Evolutionary conservation across 2,329 filamentous ascomycete species (phyloP).

Genomic region (Fonsecaea monophora): DNA sequence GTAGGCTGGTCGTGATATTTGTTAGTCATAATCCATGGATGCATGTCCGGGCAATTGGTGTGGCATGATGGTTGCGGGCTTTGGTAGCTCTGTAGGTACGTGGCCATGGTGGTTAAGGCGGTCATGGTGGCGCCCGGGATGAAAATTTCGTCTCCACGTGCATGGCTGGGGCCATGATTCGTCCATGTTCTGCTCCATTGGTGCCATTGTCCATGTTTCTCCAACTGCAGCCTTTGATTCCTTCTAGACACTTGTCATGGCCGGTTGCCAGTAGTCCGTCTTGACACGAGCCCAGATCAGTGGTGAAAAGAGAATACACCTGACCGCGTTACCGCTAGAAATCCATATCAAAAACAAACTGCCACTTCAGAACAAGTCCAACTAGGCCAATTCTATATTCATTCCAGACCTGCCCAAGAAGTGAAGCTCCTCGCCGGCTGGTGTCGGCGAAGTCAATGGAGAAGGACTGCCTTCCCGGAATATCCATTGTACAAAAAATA

Average conservation of each 20-base stretch:
- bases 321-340: not conserved
- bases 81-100: not conserved
- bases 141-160: slow-evolving; percentile 29
- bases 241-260: slow-evolving; percentile 1
- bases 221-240: not conserved
- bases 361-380: slow-evolving; percentile 1
- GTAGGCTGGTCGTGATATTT: slow-evolving; percentile 18
- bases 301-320: slow-evolving; percentile 1
- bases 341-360: not conserved
- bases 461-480: slow-evolving; percentile 21
- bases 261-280: not conserved
- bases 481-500: slow-evolving; percentile 13
- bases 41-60: slow-evolving; percentile 10
- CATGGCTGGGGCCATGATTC: slow-evolving; percentile 1
- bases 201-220: not conserved
- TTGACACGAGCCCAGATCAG: not conserved
- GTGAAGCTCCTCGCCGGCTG: not conserved
- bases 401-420: slow-evolving; percentile 9
- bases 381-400: slow-evolving; percentile 6
- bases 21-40: slow-evolving; percentile 27
- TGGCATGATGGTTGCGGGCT: slow-evolving; percentile 16
- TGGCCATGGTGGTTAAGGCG: too few relatives aligned
- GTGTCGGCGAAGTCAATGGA: not conserved
- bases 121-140: not conserved
- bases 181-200: not conserved